phyloP scores from a whole-genome alignment of 495 filamentous ascomycete species.

The Penicillium lividum region DNA sequence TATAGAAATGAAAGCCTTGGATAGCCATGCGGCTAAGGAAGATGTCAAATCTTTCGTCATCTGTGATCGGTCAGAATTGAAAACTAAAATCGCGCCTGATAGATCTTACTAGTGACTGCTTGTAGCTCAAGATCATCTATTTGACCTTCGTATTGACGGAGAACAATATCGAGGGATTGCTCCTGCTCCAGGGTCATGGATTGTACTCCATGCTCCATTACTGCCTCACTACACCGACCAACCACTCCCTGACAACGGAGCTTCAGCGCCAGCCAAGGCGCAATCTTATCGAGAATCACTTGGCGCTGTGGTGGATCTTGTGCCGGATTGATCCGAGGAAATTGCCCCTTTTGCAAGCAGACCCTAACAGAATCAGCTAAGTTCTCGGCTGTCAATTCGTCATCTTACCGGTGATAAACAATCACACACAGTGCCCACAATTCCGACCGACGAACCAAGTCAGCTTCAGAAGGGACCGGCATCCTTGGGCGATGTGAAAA shows the following conservation, averaged over 20 bases:
- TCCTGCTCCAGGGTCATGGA: conserved; percentile 42
- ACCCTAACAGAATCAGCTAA: conserved; percentile 20
- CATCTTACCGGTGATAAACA: conserved; percentile 41
- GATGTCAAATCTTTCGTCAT: conserved; percentile 36
- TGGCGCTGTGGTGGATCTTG: conserved; percentile 40
- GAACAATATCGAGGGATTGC: conserved; percentile 34
- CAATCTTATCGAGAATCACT: conserved; percentile 33
- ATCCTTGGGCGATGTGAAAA: conserved; percentile 39
- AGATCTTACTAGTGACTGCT: conserved; percentile 29
- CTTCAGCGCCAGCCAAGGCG: conserved; percentile 34
- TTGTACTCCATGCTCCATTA: conserved; percentile 40
- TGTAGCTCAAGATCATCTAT: conserved; percentile 36
- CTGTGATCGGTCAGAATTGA: conserved; percentile 12
- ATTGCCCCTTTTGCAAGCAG: conserved; percentile 41
- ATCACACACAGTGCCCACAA: conserved; percentile 48
- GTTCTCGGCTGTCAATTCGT: not conserved
- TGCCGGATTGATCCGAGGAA: conserved; percentile 35
- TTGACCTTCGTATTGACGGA: conserved; percentile 39
- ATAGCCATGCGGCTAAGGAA: conserved; percentile 37
- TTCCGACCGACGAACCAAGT: conserved; percentile 40
- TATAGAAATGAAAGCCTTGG: conserved; percentile 47
- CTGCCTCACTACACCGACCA: conserved; percentile 35
- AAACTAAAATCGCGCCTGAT: conserved; percentile 1
- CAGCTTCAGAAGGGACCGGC: conserved; percentile 34
- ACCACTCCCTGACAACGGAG: conserved; percentile 40